Base-by-base conservation (phyloP, 2,329 filamentous ascomycete species). In the Herpotrichia juniperi region DNA sequence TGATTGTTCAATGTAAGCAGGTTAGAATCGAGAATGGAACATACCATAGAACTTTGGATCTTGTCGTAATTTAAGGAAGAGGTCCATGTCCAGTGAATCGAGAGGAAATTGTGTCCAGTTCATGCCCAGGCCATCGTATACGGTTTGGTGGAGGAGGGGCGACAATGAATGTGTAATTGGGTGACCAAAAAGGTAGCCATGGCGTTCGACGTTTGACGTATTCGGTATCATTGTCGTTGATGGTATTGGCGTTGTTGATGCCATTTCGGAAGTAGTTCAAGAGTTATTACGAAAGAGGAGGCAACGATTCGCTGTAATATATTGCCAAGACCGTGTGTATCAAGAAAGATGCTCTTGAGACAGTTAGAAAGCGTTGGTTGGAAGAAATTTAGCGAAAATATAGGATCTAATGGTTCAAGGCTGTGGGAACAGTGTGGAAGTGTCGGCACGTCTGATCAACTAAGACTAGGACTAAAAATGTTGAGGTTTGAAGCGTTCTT, bases 1-100 rank as follows among this genome's bases (percentile, higher is more conserved):
- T 30, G 4, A 25, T 17, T 34, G 7, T 19, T 17, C n/a, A 5
- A 16, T 22, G 16, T 8, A 34, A 19, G 7, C 22, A 30, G 22
- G 22, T 2, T 7, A 42, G 34, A 17, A 25, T 37, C 10, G 24
- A n/a, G 17, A 28, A 28, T 46, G n/a, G 44, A 8, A 57, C 76
- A 35, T 74, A 82, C 86, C 87, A 64, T 86, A 87, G 69, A 86
- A 88, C 58, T 81, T 76, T 14, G 83, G 81, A 57, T 86, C 74
- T 53, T 79, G 77, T 28, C 83, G 78, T 7, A 88, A 74, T 9
- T 66, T 46, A 4, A 79, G 67, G 54, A 79, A 79, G 12, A 75
- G 67, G 2, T 60, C 57, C 62, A 79, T 78, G 51, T 79, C 75
- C 25, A 68, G 72, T 4, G 76, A 78, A 42, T 78, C 74, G 19